Percentiles rank a stretch among this genome's conserved stretches.
phyloP scores from a whole-genome alignment of 208 protist genomes.

The Crithidia acanthocephali region DNA sequence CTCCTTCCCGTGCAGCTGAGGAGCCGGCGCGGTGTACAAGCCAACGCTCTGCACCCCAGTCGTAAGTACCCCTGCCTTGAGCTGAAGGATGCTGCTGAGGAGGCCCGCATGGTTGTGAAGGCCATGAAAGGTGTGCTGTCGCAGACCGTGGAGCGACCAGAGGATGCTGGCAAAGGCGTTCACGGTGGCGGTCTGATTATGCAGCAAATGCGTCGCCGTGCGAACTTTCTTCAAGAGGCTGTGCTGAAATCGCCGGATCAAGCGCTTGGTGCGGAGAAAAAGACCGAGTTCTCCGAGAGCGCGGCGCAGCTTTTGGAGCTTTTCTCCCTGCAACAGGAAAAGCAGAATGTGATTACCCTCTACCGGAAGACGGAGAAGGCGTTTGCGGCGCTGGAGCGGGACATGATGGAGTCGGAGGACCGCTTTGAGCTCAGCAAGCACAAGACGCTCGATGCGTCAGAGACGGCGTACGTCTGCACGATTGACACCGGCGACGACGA shows the following conservation, averaged over 20 bases:
- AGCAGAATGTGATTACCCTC: conserved; percentile 49
- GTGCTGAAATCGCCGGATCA: conserved; percentile 6
- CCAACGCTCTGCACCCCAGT: conserved; percentile 48
- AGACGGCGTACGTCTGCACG: conserved; percentile 76
- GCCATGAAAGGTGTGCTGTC: conserved; percentile 57
- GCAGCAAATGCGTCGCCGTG: conserved; percentile 30
- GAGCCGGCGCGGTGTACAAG: conserved; percentile 62
- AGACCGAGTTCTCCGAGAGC: conserved; percentile 28
- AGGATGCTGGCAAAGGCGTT: conserved; percentile 14
- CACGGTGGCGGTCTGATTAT: conserved; percentile 26
- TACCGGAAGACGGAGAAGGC: conserved; percentile 47
- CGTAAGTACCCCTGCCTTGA: conserved; percentile 58
- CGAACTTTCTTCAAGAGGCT: conserved; percentile 25
- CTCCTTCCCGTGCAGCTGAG: conserved; percentile 68
- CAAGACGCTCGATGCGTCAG: conserved; percentile 55
- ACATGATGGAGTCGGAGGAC: conserved; percentile 77
- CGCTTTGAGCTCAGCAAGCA: conserved; percentile 58
- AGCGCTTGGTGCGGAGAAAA: conserved; percentile 19
- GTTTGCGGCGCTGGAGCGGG: conserved; percentile 58
- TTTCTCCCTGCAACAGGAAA: conserved; percentile 57
- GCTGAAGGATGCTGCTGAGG: conserved; percentile 31
- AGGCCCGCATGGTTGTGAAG: conserved; percentile 34
- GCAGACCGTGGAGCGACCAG: conserved; percentile 34
- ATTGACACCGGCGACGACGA: conserved; percentile 74
- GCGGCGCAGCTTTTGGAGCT: conserved; percentile 59